Evolutionary conservation across 2,329 filamentous ascomycete species (phyloP).

Genomic region (Colletotrichum phormii): DNA sequence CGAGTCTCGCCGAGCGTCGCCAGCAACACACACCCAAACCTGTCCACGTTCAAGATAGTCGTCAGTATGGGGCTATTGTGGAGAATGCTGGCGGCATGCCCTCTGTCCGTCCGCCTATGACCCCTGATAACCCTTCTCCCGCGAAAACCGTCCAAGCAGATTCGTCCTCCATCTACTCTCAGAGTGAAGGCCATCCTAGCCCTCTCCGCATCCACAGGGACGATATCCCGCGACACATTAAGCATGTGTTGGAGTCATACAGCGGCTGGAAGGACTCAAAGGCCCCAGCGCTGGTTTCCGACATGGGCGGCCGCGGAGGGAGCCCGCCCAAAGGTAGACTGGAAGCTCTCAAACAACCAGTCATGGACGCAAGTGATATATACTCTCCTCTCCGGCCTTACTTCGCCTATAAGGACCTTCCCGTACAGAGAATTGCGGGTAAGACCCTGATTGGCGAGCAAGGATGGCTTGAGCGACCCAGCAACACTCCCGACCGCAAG

Average conservation of each 20-base stretch:
- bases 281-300: conserved; percentile 1
- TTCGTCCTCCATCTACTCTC: conserved; percentile 38
- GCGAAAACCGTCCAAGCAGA: conserved; percentile 2
- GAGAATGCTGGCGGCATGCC: neutral
- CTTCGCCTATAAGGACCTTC: conserved; percentile 53
- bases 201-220: conserved; percentile 17
- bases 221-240: conserved; percentile 23
- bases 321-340: conserved; percentile 7
- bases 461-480: conserved; percentile 66
- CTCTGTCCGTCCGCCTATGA: conserved; percentile 41
- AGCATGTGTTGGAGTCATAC: conserved; percentile 34
- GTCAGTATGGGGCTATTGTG: conserved; percentile 27
- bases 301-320: neutral
- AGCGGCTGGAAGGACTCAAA: conserved; percentile 26
- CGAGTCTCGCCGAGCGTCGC: conserved; percentile 33
- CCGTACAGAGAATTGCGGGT: conserved; percentile 52
- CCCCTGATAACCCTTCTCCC: conserved; percentile 6
- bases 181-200: conserved; percentile 13
- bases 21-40: conserved; percentile 17
- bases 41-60: conserved; percentile 19
- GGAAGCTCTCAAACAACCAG: conserved; percentile 34
- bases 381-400: conserved; percentile 59
- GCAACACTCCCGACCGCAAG: conserved; percentile 41
- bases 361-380: conserved; percentile 38
- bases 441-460: conserved; percentile 67